These are phyloP conservation scores for Blastobotrys peoriensis DNA, from an alignment of 805 yeast species.

Conservation along the genomic window DNA sequence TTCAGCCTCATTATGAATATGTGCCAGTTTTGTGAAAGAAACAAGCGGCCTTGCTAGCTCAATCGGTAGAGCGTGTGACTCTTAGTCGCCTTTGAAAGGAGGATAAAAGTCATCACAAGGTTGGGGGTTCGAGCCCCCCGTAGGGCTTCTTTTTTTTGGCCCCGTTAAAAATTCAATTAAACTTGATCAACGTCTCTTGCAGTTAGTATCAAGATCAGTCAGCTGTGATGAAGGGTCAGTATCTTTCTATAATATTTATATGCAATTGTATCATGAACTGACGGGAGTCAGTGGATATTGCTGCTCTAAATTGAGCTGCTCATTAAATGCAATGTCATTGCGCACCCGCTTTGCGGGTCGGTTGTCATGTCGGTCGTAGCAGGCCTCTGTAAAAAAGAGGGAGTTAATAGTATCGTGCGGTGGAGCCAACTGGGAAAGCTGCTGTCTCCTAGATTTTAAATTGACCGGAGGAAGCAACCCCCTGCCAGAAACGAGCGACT, in stretches of 20 bases:
- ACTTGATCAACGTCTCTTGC: too few species aligned
- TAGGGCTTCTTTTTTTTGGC: conserved; percentile 18
- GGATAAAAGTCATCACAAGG: conserved; percentile 18
- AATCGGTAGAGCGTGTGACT: conserved; percentile 26
- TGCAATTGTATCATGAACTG: not conserved
- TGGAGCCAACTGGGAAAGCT: too few species aligned
- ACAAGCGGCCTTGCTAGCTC: conserved; percentile 22
- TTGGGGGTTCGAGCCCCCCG: conserved; percentile 28
- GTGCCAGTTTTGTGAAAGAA: too few species aligned
- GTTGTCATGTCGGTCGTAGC: not conserved
- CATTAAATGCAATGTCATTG: not conserved
- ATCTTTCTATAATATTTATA: not conserved
- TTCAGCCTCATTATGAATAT: too few species aligned
- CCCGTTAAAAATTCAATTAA: too few species aligned
- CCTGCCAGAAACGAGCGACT: not conserved
- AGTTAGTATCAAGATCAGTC: too few species aligned
- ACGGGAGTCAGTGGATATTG: not conserved
- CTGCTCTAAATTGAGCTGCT: not conserved
- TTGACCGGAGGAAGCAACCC: not conserved
- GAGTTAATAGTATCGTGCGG: too few species aligned
- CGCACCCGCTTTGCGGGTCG: not conserved
- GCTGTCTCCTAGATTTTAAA: too few species aligned
- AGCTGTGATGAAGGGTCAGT: too few species aligned
- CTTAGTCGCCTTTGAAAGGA: conserved; percentile 10
- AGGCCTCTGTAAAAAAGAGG: too few species aligned